These are phyloP conservation scores for Quercus lobata DNA, from an alignment of 331 rosid species.

Conservation along the genomic window DNA sequence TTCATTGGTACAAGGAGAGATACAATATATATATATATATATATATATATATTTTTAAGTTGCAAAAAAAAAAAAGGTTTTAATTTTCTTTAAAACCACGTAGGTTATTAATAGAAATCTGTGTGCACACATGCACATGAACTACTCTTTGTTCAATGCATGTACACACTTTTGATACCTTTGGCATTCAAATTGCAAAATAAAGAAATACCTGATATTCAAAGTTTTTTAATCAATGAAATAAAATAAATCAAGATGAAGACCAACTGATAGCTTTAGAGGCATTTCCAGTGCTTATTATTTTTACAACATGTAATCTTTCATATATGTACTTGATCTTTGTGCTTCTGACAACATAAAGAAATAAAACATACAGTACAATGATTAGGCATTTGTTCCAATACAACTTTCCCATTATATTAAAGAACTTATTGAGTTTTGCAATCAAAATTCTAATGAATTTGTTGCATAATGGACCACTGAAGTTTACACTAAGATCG, in stretches of 20 bases:
- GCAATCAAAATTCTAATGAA: background rate
- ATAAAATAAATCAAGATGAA: background rate
- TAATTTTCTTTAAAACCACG: background rate
- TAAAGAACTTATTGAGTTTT: background rate
- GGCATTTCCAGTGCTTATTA: background rate
- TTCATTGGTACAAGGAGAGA: too few relatives aligned
- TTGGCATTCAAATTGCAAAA: background rate
- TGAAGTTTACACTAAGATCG: background rate
- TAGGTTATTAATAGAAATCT: background rate
- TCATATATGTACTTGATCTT: background rate
- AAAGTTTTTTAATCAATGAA: background rate
- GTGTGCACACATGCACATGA: background rate
- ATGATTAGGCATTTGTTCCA: background rate
- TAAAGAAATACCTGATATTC: background rate
- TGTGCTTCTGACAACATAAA: background rate
- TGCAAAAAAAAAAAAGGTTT: too few relatives aligned
- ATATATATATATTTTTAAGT: too few relatives aligned
- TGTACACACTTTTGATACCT: background rate
- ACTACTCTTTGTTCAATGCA: background rate
- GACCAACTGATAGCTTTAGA: background rate
- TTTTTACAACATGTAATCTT: background rate
- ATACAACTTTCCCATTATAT: background rate
- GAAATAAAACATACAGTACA: background rate
- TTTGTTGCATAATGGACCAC: background rate
- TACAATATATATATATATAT: too few relatives aligned